Base-by-base conservation (phyloP, 495 filamentous ascomycete species). In the Thermothielavioides terrestris region DNA sequence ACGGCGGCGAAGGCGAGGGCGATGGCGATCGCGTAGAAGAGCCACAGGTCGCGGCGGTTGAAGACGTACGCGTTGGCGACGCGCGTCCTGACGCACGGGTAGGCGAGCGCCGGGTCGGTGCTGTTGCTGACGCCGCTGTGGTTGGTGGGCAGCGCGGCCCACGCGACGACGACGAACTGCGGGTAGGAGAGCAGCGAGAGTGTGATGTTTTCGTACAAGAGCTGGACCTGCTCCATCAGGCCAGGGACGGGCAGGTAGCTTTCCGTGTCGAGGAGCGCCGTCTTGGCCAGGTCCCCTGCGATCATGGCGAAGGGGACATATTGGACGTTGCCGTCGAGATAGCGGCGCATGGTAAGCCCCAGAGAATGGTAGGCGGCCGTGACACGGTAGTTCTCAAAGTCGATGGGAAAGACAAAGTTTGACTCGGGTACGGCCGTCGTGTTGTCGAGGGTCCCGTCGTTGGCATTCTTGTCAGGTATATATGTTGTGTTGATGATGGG, bases 141-240 rank as follows among this genome's bases (percentile, higher is more conserved):
- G 21, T 49, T 21, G 10, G 9, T 14, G 0, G 52, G 46, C 4
- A 52, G 26, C 17, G 57, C 52, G 10, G 62, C 62, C 62, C 62
- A 65, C 0, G 59, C 15, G 9, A 62, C 57, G 17, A 57, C 41
- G 36, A 63, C 22, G 35, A 65, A 56, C 23, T 55, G 53, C 30
- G 62, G 62, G 48, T 65, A 54, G 30, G 52, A 49, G 18, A 65
- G 52, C 5, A 63, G 46, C 0, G 59, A 62, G 22, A 65, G 53
- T 14, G 56, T 46, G 9, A 65, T 62, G 40, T 63, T 56, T 2
- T 65, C 62, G 46, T 62, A 65, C 11, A 60, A 54, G 2, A 11
- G 12, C 23, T 53, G 50, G 26, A 61, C 42, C 12, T 44, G 15
- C 7, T 55, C 10, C 23, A 41, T 21, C 21, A 63, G 49, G 26